These are phyloP conservation scores for Globisporangium mamillatum DNA, from an alignment of 352 stramenopile species.

Conservation along the genomic window DNA sequence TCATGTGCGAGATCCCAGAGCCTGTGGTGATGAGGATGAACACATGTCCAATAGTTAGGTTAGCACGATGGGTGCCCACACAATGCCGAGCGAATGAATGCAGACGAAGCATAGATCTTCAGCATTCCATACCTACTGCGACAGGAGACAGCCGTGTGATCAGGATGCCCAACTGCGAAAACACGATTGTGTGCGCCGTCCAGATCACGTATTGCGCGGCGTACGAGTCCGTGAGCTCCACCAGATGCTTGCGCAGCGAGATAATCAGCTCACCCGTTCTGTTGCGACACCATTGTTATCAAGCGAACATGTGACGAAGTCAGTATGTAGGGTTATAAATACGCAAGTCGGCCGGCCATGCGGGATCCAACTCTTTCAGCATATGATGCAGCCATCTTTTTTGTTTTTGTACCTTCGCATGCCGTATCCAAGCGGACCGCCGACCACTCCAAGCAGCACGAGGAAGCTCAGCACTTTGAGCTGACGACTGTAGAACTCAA, in stretches of 20 bases:
- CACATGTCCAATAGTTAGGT: background rate
- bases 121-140: slow-evolving; percentile 32
- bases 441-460: slow-evolving; percentile 76
- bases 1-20: slow-evolving; percentile 87
- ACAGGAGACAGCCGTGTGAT: slow-evolving; percentile 73
- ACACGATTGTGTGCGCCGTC: slow-evolving; percentile 66
- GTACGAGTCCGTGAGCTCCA: slow-evolving; percentile 31
- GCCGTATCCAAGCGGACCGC: slow-evolving; percentile 69
- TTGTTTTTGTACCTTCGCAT: slow-evolving; percentile 34
- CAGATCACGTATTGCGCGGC: slow-evolving; percentile 49
- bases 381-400: slow-evolving; percentile 1
- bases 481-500: slow-evolving; percentile 58
- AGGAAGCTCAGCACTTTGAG: slow-evolving; percentile 75
- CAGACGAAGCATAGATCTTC: background rate
- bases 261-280: slow-evolving; percentile 34
- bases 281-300: background rate
- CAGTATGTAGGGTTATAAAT: slow-evolving; percentile 5
- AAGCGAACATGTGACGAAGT: slow-evolving; percentile 3
- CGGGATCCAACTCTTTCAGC: background rate
- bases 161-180: slow-evolving; percentile 63
- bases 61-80: background rate
- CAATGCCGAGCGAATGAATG: background rate
- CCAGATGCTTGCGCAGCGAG: slow-evolving; percentile 38
- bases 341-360: background rate
- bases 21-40: slow-evolving; percentile 18